Base-by-base conservation (phyloP, 208 protist species). In the Leishmania braziliensis region DNA sequence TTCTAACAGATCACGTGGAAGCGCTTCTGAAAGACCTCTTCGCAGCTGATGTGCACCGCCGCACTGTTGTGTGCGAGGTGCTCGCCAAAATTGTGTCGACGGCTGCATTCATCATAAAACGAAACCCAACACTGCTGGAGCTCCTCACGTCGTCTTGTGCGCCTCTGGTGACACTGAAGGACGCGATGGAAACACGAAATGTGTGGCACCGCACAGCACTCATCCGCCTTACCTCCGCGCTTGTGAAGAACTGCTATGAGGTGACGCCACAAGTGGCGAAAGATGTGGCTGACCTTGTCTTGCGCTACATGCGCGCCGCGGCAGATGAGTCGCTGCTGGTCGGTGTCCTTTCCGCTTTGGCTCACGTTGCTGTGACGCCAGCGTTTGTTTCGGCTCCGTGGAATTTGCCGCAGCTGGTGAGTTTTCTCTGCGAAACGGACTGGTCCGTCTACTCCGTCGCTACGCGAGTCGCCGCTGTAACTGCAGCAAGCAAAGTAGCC, bases 161-260 rank as follows among this genome's bases (percentile, higher is more conserved):
- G 16, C 88, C 90, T 14, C 72, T 88, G 50, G 80, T 74, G 66
- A 86, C 95, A 36, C 83, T 97, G 54, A 75, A 86, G 36, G 82
- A 89, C 20, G 91, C 88, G 18, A 85, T 95, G 71, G 86, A 93
- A 83, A 95, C 88, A 48, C 36, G 63, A 3, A 82, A 86, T 68
- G 76, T 77, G n/a, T 95, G 94, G 89, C 84, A 96, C 87, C 82
- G 94, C 12, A 88, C 89, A 2, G 91, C 92, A 3, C 80, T 94
- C 43, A 78, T 92, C 33, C 65, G 83, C 53, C 84, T 97, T 5
- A 86, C 95, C n/a, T 89, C 78, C 16, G 87, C 83, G 5, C 91
- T 97, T 69, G 86, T 94, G 4, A 86, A 93, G 48, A 90, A 90
- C 86, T 95, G 89, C 84, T 92, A 92, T 81, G 92, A 97, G 50